Evolutionary conservation across 164 flowering plant genomes (phyloP).

Genomic region (Stephania yunnanensis): DNA sequence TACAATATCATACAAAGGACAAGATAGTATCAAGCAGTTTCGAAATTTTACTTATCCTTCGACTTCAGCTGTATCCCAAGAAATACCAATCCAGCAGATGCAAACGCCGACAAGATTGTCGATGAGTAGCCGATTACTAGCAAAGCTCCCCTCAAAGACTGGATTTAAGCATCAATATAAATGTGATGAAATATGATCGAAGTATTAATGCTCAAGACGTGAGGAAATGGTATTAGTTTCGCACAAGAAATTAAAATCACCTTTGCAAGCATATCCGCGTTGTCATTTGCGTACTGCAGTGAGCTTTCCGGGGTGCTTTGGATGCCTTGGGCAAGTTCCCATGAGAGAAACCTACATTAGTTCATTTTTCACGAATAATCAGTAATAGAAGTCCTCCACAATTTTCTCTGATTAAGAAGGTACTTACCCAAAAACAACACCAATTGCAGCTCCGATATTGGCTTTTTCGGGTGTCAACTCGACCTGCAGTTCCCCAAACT

Average conservation of each 20-base stretch:
- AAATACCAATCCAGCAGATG: constrained; percentile 59
- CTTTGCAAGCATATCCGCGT: constrained; percentile 83
- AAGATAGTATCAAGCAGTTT: neutral
- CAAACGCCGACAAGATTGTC: constrained; percentile 45
- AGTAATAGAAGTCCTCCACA: neutral
- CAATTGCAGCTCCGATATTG: constrained; percentile 72
- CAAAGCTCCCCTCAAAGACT: constrained; percentile 80
- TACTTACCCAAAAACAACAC: constrained; percentile 62
- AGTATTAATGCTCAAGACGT: neutral
- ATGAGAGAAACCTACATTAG: constrained; percentile 58
- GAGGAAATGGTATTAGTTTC: neutral
- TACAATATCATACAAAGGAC: neutral
- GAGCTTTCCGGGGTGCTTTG: constrained; percentile 78
- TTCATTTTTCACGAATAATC: constrained; percentile 2
- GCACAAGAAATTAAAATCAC: constrained; percentile 20
- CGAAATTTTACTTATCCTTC: constrained; percentile 34
- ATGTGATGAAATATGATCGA: neutral
- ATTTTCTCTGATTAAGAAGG: neutral
- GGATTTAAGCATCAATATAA: constrained; percentile 23
- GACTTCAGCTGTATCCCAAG: constrained; percentile 60
- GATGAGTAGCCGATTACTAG: constrained; percentile 62
- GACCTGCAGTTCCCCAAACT: constrained; percentile 96
- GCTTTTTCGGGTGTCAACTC: constrained; percentile 68
- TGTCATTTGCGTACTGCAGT: constrained; percentile 83
- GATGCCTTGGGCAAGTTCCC: constrained; percentile 73